Base-by-base conservation (phyloP, 352 stramenopile genomes). In the Phytophthora palmivora region DNA sequence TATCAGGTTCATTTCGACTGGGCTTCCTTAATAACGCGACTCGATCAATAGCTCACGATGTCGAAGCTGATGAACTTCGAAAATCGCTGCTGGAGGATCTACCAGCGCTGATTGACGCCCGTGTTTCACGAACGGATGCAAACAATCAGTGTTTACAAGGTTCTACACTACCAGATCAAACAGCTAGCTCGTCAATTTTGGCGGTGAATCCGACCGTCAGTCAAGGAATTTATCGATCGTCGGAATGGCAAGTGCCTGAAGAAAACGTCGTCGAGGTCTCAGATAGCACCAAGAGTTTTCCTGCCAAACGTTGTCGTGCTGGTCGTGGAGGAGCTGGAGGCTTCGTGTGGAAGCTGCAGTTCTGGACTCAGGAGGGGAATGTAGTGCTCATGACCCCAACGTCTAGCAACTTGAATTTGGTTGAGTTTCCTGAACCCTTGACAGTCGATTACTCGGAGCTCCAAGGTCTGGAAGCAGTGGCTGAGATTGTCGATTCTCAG, bases 271-370 rank as follows among this genome's bases (percentile, higher is more conserved):
- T 70, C 0, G 80, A 88, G 11, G 44, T 48, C 0, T 11, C 56
- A 1, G 80, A 90, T 41, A 87, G 72, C 26, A 74, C 78, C 36
- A 88, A 86, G 48, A 76, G 54, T 62, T 78, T 65, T 41, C 28
- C 16, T 3, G 76, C 96, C 58, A 95, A 94, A 16, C 68, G 94
- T 12, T 99, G 96, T 53, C 45, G 72, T 7, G 65, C 88, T 57
- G 94, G 94, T 16, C 85, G 87, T 24, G 85, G 79, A n/a, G 74
- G 77, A 51, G 88, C 82, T 3, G 84, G 85, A 18, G 94, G 83
- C 0, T 87, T 96, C 33, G 85, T 89, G 14, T 99, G 95, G 94
- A 97, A 94, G 30, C 42, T 99, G 12, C 92, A 94, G 43, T 70
- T 98, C 21, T 96, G 88, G 68, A 98, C 95, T 1, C 65, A 80